These are phyloP conservation scores for Tylopilus plumbeoviolaceoides DNA, from an alignment of 768 basidiomycete species.

Conservation along the genomic window DNA sequence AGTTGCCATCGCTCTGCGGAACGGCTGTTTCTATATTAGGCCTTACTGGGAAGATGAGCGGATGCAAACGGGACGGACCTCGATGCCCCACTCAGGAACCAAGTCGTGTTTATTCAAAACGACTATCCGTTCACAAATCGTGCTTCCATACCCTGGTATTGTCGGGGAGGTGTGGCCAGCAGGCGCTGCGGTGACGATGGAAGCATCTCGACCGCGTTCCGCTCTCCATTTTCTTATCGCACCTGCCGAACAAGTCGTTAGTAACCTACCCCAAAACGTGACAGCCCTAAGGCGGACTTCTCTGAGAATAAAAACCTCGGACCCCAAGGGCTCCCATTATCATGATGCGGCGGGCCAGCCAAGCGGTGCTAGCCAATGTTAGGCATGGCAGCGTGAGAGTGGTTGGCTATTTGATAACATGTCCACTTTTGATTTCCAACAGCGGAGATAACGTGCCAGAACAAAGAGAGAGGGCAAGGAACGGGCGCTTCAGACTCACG, in stretches of 20 bases:
- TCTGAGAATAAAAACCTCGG: constrained; percentile 11
- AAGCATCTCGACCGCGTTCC: constrained; percentile 58
- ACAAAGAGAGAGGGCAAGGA: background rate
- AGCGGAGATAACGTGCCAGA: constrained; percentile 1
- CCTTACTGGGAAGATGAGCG: background rate
- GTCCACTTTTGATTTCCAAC: constrained; percentile 1
- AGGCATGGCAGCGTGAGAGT: constrained; percentile 21
- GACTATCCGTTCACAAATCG: constrained; percentile 76
- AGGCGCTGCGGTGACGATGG: constrained; percentile 36
- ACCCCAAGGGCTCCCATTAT: constrained; percentile 7
- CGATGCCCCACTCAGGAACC: constrained; percentile 82
- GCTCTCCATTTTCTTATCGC: constrained; percentile 64
- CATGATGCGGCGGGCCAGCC: constrained; percentile 6
- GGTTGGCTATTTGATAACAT: constrained; percentile 19
- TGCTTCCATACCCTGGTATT: constrained; percentile 23
- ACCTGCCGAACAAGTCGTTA: constrained; percentile 37
- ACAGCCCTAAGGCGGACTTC: constrained; percentile 1
- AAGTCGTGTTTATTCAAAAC: constrained; percentile 93
- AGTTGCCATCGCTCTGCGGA: constrained; percentile 63
- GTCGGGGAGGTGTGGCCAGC: constrained; percentile 8
- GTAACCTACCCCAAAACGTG: constrained; percentile 16
- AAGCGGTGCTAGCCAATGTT: constrained; percentile 12
- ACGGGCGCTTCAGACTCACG: constrained; percentile 38
- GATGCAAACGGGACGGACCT: constrained; percentile 44
- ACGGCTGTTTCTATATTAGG: constrained; percentile 49